These are phyloP conservation scores for Ascochyta viciae-villosae DNA, from an alignment of 2,329 filamentous ascomycete species.

Conservation along the genomic window DNA sequence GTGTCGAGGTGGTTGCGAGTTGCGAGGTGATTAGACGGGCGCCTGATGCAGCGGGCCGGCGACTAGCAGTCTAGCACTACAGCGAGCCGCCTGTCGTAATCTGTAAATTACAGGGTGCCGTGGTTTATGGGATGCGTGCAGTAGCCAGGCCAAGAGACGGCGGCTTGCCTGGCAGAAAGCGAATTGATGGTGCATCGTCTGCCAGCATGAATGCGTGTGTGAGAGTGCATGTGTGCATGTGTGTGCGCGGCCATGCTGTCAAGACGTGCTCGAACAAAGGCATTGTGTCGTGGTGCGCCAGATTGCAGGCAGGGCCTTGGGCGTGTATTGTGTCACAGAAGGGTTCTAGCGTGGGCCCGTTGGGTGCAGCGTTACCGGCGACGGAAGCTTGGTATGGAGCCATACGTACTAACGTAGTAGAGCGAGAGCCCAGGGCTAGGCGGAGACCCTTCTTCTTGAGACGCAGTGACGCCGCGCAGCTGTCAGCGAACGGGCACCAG, in stretches of 20 bases:
- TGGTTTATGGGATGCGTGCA: not conserved
- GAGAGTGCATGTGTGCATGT: too few relatives aligned
- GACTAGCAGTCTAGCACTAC: constrained; percentile 19
- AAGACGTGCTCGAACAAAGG: not conserved
- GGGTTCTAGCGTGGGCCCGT: constrained; percentile 18
- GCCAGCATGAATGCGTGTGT: not conserved
- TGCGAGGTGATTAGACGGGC: constrained; percentile 2
- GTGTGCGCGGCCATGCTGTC: not conserved
- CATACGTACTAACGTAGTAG: not conserved
- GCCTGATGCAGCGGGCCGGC: constrained; percentile 17
- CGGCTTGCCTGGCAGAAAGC: too few relatives aligned
- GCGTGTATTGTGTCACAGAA: constrained; percentile 13
- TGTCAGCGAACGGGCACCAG: constrained; percentile 12
- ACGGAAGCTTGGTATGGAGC: constrained; percentile 13
- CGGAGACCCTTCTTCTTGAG: constrained; percentile 18
- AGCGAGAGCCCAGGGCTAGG: constrained; percentile 8
- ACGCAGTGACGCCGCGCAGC: constrained; percentile 14
- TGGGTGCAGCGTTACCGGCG: not conserved
- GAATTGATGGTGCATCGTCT: not conserved
- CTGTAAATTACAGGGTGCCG: not conserved
- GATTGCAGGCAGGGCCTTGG: constrained; percentile 5
- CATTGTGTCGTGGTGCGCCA: not conserved
- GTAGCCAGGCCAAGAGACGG: not conserved
- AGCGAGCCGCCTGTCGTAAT: constrained; percentile 6
- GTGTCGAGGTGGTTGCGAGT: constrained; percentile 32